These are phyloP conservation scores for Periconia sp. DNA, from an alignment of 2,329 filamentous ascomycete species.

Conservation along the genomic window DNA sequence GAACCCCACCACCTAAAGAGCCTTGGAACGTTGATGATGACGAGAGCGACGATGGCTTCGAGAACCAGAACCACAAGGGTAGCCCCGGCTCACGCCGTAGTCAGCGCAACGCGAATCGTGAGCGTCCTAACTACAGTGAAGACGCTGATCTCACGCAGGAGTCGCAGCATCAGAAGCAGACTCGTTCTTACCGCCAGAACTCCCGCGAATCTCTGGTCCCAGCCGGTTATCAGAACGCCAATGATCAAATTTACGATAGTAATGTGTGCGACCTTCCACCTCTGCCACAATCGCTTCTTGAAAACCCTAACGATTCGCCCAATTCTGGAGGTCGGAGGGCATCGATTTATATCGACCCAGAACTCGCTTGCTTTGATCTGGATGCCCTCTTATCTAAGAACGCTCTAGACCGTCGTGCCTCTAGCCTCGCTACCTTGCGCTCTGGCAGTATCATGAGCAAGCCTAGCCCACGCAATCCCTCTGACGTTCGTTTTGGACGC, in stretches of 20 bases:
- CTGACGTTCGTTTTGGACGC: not conserved
- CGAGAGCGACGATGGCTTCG: not conserved
- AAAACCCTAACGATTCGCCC: not conserved
- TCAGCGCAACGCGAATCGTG: not conserved
- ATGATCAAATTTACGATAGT: not conserved
- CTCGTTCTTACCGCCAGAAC: not conserved
- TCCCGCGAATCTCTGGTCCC: not conserved
- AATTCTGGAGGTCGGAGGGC: not conserved
- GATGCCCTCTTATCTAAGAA: not conserved
- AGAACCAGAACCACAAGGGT: not conserved
- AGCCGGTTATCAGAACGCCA: not conserved
- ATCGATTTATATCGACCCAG: constrained; percentile 3
- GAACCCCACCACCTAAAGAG: not conserved
- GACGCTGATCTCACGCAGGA: not conserved
- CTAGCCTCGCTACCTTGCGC: not conserved
- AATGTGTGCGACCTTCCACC: not conserved
- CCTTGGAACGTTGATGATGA: constrained; percentile 3
- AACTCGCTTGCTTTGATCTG: constrained; percentile 2
- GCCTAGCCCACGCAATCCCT: constrained; percentile 1
- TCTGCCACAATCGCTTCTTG: not conserved
- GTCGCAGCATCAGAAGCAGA: not conserved
- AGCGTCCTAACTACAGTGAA: constrained; percentile 1
- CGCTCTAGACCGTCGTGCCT: constrained; percentile 3
- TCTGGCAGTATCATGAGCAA: constrained; percentile 7
- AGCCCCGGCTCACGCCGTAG: not conserved